phyloP scores from a whole-genome alignment of 306 rosid genomes.

The Medicago lupulina region DNA sequence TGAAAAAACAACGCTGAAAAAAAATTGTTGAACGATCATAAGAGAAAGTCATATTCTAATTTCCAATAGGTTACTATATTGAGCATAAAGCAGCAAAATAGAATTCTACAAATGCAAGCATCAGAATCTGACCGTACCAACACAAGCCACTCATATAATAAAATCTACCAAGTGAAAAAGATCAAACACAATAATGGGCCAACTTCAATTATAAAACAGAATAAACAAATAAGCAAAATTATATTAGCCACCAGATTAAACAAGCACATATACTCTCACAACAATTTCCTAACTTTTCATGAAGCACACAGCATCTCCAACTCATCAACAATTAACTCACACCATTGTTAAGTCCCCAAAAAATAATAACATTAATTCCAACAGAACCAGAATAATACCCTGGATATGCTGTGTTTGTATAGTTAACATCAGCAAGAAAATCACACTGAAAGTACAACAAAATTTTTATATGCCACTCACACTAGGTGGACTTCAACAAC shows the following conservation, averaged over 20 bases:
- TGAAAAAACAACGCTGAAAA: conserved; percentile 73
- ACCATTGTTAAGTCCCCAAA: conserved; percentile 43
- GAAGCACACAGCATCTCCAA: conserved; percentile 65
- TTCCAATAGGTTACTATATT: conserved; percentile 44
- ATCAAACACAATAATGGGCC: conserved; percentile 37
- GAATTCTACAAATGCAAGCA: conserved; percentile 65
- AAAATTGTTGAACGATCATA: conserved; percentile 51
- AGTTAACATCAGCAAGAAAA: conserved; percentile 40
- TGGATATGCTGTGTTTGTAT: conserved; percentile 43
- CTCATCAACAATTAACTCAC: conserved; percentile 63
- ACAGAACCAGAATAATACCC: conserved; percentile 27
- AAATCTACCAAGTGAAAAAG: conserved; percentile 36
- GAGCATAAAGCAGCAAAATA: conserved; percentile 67
- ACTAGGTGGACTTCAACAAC: too few species aligned
- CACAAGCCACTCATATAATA: conserved; percentile 54
- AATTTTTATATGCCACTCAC: conserved; percentile 27
- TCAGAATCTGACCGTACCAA: conserved; percentile 91
- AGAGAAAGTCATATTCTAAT: conserved; percentile 59
- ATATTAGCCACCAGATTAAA: conserved; percentile 43
- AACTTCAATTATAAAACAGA: conserved; percentile 25
- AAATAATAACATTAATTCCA: conserved; percentile 40
- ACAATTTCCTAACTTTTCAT: conserved; percentile 49
- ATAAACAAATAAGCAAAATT: conserved; percentile 38
- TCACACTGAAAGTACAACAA: conserved; percentile 39
- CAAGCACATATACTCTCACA: conserved; percentile 47